Percentiles rank a stretch among this genome's conserved stretches.
These are phyloP conservation scores for Iris pallida DNA, from an alignment of 116 monocot species.

Conservation along the genomic window DNA sequence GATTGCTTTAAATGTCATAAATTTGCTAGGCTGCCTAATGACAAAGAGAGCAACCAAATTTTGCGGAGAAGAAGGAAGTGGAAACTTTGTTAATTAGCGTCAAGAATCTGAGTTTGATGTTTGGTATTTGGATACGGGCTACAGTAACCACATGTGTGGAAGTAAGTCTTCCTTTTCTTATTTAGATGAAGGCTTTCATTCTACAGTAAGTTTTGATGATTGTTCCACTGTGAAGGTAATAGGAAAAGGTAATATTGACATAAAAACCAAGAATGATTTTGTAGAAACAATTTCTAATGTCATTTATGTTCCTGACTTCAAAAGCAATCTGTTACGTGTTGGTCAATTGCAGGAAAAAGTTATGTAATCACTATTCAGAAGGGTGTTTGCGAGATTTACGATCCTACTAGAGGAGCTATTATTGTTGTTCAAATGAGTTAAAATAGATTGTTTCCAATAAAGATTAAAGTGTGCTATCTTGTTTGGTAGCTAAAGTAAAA, in stretches of 20 bases:
- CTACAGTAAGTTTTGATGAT: not conserved
- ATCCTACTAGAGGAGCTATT: not conserved
- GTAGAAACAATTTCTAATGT: constrained; percentile 1
- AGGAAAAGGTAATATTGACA: not conserved
- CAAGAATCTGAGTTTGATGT: no score
- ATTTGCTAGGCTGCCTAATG: no score
- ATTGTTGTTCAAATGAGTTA: not conserved
- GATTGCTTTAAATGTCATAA: no score
- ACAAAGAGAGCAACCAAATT: no score
- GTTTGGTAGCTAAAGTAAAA: not conserved
- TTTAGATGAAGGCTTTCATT: not conserved
- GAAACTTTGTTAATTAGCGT: no score
- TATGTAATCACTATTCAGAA: not conserved
- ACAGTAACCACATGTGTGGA: constrained; percentile 5
- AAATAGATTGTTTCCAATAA: constrained; percentile 3
- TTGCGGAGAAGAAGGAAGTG: no score
- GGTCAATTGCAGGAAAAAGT: constrained; percentile 1
- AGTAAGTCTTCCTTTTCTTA: not conserved
- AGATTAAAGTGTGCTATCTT: constrained; percentile 1
- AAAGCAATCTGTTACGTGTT: not conserved
- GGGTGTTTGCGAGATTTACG: not conserved
- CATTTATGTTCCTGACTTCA: not conserved
- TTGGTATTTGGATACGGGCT: not conserved
- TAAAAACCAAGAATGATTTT: not conserved
- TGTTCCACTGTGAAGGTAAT: not conserved